Percentiles rank a stretch among this genome's conserved stretches.
Conservation (phyloP, 108 stramenopile genomes). For the Parmales sp. region DNA sequence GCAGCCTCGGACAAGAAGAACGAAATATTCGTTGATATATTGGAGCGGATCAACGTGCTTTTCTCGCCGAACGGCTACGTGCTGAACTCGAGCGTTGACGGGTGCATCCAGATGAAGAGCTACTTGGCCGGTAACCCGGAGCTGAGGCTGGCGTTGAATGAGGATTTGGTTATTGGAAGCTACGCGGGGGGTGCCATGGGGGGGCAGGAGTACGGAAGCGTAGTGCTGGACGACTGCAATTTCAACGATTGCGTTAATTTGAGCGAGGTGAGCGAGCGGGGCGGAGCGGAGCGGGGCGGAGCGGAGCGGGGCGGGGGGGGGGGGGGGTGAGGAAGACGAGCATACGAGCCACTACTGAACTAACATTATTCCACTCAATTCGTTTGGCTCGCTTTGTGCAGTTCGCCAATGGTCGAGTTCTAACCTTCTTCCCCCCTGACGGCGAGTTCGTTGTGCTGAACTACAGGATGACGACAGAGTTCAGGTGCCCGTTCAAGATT, state of each 20-base stretch:
- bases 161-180: conserved; percentile 93
- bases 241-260: conserved; percentile 98
- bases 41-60: conserved; percentile 94
- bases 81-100: conserved; percentile 95
- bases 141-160: conserved; percentile 91
- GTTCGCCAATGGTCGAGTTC: conserved; percentile 75
- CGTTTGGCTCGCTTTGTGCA: too few relatives aligned
- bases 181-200: too few relatives aligned
- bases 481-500: conserved; percentile 92
- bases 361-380: too few relatives aligned
- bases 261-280: too few relatives aligned
- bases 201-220: conserved; percentile 55
- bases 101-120: conserved; percentile 93
- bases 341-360: too few relatives aligned
- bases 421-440: conserved; percentile 93
- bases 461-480: conserved; percentile 92
- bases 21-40: conserved; percentile 99
- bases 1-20: conserved; percentile 89
- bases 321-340: too few relatives aligned
- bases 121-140: conserved; percentile 94
- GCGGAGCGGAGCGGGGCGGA: too few relatives aligned
- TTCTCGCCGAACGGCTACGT: conserved; percentile 95
- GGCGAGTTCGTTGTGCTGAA: conserved; percentile 97
- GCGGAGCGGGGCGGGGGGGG: too few relatives aligned
- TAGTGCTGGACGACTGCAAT: conserved; percentile 90